Base-by-base conservation (phyloP, 192 early-diverging fungal species). In the Cetraspora pellucida region DNA sequence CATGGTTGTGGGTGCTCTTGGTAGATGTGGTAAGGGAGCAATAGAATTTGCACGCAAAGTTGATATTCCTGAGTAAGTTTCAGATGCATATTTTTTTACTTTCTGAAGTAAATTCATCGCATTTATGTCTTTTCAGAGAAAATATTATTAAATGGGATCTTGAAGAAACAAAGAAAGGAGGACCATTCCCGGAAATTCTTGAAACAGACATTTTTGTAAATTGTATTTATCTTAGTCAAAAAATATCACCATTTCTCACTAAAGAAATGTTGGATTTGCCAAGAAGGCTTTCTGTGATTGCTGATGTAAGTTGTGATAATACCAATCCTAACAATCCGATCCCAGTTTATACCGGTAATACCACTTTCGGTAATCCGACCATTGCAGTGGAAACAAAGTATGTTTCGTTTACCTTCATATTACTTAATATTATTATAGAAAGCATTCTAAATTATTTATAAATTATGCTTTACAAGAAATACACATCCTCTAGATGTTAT, bases 281-380 rank as follows among this genome's bases (percentile, higher is more conserved):
- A 49, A 88, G 95, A 66, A 86, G 86, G 57, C 78, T 99, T 66
- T 90, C 90, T 30, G 92, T 97, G 28, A 89, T 99, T 45, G 91
- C 92, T 19, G 97, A 99, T 82, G 97, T 99, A 54, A 91, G 89
- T 77, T 99, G 97, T 81, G 97, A 99, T 83, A 93, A 95, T 19
- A 97, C 95, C 79, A 97, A 97, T 85, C 96, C 97, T 27, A 90
- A 95, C 85, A 99, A 99, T 84, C 97, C 97, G 59, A 93, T 99
- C 77, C 97, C 96, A 47, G 89, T 99, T 70, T 99, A 99, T 88
- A 87, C 83, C 72, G 85, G 91, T 81, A 91, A 92, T 85, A 97
- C 97, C 25, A 97, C 96, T 30, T 99, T 99, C 83, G 94, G 96
- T 80, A 91, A 95, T 47, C 95, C 97, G 43, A 90, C 92, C 17